These are phyloP conservation scores for Trichoderma asperelloides DNA, from an alignment of 495 filamentous ascomycete species.

Conservation along the genomic window DNA sequence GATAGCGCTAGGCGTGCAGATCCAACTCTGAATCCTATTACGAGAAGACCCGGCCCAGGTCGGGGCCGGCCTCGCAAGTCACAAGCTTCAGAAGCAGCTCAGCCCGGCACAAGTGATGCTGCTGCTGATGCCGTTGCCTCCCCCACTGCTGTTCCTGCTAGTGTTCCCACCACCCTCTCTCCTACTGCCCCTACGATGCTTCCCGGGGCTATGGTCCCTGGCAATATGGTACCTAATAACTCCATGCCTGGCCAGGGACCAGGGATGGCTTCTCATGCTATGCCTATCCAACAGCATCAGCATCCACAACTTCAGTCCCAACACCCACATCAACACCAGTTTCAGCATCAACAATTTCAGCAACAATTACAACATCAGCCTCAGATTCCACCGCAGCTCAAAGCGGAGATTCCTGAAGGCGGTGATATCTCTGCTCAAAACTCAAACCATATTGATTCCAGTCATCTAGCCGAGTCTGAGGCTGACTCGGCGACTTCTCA, in stretches of 20 bases:
- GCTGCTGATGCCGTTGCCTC: conserved; percentile 6
- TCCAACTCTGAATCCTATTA: conserved; percentile 39
- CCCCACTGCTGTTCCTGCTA: neutral
- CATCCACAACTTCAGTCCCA: conserved; percentile 13
- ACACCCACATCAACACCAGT: conserved; percentile 11
- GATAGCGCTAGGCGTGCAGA: conserved; percentile 27
- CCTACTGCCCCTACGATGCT: neutral
- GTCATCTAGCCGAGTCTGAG: neutral
- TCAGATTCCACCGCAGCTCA: conserved; percentile 1
- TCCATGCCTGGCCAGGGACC: neutral
- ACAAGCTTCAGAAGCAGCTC: conserved; percentile 10
- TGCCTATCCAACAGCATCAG: conserved; percentile 3
- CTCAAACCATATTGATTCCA: neutral
- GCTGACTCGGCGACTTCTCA: neutral
- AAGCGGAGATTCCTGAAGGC: neutral
- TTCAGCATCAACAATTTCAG: conserved; percentile 11
- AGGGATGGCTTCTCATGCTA: neutral
- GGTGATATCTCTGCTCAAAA: neutral
- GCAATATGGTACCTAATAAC: neutral
- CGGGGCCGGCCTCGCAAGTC: conserved; percentile 36
- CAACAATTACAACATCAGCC: conserved; percentile 9
- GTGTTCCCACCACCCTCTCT: neutral
- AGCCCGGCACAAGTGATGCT: conserved; percentile 12
- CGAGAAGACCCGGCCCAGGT: conserved; percentile 39
- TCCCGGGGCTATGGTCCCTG: neutral